Evolutionary conservation across 495 filamentous ascomycete genomes (phyloP), one percentile per base, ranked within the genome.

Genomic region (Lepidopterella palustris): DNA sequence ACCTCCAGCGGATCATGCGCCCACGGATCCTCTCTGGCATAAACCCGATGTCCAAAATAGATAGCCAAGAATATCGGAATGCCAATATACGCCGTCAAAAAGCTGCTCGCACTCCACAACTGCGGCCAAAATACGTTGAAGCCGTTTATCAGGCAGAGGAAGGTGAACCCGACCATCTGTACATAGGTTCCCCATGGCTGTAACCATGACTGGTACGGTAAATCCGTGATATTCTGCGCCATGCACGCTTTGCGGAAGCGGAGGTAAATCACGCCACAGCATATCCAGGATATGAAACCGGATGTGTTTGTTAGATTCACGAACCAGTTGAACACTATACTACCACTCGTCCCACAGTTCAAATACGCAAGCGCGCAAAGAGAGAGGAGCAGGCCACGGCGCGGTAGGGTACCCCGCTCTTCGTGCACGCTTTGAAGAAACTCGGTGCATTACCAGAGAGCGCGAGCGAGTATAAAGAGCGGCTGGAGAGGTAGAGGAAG

Each of bases 61-160:
- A 87, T 71, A 24, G 75, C 57, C 52, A 82, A 48, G 59, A 84
- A 84, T 18, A 80, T 78, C 0, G 81, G 82, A 53, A 85, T 80
- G 5, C 82, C 82, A 56, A 86, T 79, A 54, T 87, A 87, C 0
- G 83, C 76, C 5, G 83, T 82, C 50, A 87, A 71, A 67, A 87
- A 87, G 40, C 65, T 74, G 50, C 66, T 71, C 8, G 72, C 75
- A 21, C 72, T 73, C 76, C 77, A 86, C 8, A 80, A 67, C 0
- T 75, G 73, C 0, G 81, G 79, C 67, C 82, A 84, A 64, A 86
- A 86, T 20, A 82, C 80, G 25, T 78, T 77, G 66, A 85, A 87
- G 5, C 84, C 84, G 65, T 84, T 86, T 65, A 85, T 77, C 5
- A 87, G 67, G 4, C 69, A 67, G 45, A 86, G 73, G 55, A 85